These are phyloP conservation scores for Pythium guiyangense DNA, from an alignment of 352 stramenopile species.

Conservation along the genomic window DNA sequence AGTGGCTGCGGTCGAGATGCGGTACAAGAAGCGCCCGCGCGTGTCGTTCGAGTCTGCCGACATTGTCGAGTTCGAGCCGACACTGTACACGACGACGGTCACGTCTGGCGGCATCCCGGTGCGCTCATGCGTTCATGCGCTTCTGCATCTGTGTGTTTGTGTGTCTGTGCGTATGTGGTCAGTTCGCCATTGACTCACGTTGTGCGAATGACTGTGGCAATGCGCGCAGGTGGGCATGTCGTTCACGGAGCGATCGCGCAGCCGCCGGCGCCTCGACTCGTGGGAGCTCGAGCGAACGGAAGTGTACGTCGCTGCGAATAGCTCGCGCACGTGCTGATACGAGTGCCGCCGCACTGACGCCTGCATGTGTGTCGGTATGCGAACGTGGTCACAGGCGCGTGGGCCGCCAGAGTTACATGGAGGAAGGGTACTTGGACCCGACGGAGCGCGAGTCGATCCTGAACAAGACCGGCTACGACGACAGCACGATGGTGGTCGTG, in stretches of 20 bases:
- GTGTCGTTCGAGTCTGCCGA: slow-evolving; percentile 77
- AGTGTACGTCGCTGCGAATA: slow-evolving; percentile 31
- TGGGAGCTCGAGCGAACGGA: slow-evolving; percentile 71
- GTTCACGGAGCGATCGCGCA: slow-evolving; percentile 68
- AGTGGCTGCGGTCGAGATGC: slow-evolving; percentile 17
- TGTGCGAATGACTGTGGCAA: too few species aligned
- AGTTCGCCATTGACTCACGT: too few species aligned
- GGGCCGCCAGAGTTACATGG: slow-evolving; percentile 80
- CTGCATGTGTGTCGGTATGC: slow-evolving; percentile 2
- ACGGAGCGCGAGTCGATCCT: slow-evolving; percentile 73
- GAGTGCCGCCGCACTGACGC: neutral
- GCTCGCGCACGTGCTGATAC: neutral
- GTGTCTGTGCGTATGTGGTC: neutral
- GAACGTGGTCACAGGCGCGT: slow-evolving; percentile 34
- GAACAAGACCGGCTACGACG: slow-evolving; percentile 69
- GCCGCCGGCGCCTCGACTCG: slow-evolving; percentile 70
- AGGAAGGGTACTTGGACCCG: slow-evolving; percentile 79
- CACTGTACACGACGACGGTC: slow-evolving; percentile 74
- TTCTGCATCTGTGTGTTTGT: neutral
- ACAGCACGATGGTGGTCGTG: slow-evolving; percentile 63
- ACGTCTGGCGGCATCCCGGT: slow-evolving; percentile 73
- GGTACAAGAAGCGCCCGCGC: slow-evolving; percentile 55
- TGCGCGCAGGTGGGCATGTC: slow-evolving; percentile 51
- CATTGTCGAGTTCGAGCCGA: slow-evolving; percentile 86
- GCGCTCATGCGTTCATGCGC: neutral